Evolutionary conservation across 164 flowering plant genomes (phyloP), one percentile per base, ranked within the genome.

Genomic region (Tetrastigma voinierianum): DNA sequence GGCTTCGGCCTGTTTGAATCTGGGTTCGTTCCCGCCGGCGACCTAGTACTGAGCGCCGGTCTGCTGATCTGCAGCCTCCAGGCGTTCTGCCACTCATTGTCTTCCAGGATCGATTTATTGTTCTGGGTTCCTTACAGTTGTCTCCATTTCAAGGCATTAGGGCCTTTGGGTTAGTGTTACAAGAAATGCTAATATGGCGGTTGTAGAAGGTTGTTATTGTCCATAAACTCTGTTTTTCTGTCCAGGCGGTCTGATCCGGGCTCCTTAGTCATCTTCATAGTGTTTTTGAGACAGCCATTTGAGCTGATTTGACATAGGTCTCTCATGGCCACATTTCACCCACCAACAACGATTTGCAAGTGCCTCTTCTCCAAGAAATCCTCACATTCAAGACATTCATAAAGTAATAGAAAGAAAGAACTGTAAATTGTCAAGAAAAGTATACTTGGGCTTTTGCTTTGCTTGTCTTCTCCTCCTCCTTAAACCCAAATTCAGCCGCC

Each of bases 261-360:
- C n/a, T n/a, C 46, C 57, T 17, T 64, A 68, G 46, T 79, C 76
- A 14, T 83, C 88, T n/a, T 81, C 83, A n/a, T n/a, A 1, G 58
- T 46, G 77, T 76, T 80, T 44, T 81, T 75, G 46, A 80, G 82
- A 51, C 79, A 84, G 86, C 3, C 84, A 76, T n/a, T 4, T 81
- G 81, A 54, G 77, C 17, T 20, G 88, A 61, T n/a, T n/a, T 2
- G 81, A 47, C 61, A 77, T 69, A 1, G 76, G 44, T 81, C 80
- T 72, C 83, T 81, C 90, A 87, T 80, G 17, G 81, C 90, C 46
- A 81, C 78, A 72, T 84, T 87, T 32, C 86, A n/a, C 93, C 5
- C 83, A 81, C 97, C 97, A 91, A 95, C 95, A 91, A 46, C 87
- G 80, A 72, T 87, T 87, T 47, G 91, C 87, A 91, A 87, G 82